These are phyloP conservation scores for Sequoia sempervirens DNA, from an alignment of 75 land plant species.

Conservation along the genomic window DNA sequence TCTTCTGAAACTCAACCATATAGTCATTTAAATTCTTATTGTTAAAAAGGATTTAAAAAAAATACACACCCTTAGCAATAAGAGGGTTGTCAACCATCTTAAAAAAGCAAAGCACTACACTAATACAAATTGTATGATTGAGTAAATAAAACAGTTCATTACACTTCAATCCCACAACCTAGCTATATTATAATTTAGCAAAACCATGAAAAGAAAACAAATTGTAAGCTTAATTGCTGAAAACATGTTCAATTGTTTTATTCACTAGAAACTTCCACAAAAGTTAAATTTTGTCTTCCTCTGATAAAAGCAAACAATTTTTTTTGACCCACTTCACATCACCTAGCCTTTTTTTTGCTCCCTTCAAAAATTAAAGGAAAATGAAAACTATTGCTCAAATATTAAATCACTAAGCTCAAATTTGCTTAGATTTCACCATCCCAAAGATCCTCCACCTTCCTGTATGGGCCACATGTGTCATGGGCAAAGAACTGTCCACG, in stretches of 20 bases:
- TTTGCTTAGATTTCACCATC: slow-evolving; percentile 54
- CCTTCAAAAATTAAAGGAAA: not conserved
- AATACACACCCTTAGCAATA: no score
- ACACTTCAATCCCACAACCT: no score
- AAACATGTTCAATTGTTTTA: no score
- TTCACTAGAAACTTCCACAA: not conserved
- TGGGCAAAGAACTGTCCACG: slow-evolving; percentile 22
- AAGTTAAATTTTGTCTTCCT: not conserved
- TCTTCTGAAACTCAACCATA: no score
- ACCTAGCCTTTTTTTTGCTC: not conserved
- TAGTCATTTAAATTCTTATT: no score
- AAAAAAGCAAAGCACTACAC: no score
- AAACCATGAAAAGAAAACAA: no score
- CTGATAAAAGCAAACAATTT: not conserved
- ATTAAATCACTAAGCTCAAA: not conserved
- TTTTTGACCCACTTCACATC: not conserved
- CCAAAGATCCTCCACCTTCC: slow-evolving; percentile 62
- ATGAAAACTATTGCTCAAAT: not conserved
- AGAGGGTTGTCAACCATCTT: no score
- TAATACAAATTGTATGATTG: no score
- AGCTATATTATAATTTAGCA: no score
- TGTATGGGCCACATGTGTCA: slow-evolving; percentile 39
- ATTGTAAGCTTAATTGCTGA: not conserved
- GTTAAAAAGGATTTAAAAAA: no score
- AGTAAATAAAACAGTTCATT: no score